Conservation (phyloP, 495 filamentous ascomycete genomes). For the Daldinia bambusicola region DNA sequence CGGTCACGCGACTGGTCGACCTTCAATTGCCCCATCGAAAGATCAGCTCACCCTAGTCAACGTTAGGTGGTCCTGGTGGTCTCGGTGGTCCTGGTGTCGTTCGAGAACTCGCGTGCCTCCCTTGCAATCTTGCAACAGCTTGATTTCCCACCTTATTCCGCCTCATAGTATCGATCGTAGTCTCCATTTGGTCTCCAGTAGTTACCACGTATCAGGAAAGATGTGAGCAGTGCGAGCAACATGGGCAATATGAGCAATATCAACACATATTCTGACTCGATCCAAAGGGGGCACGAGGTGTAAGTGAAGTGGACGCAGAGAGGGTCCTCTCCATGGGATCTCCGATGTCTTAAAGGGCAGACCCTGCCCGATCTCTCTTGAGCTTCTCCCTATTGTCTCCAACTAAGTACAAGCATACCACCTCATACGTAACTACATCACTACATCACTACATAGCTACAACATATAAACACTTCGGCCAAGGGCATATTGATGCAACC, state of each 20-base stretch:
- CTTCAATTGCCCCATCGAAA: constrained; percentile 38
- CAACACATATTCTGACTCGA: constrained; percentile 39
- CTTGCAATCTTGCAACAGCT: constrained; percentile 23
- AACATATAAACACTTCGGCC: constrained; percentile 21
- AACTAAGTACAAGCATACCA: constrained; percentile 16
- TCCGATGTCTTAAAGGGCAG: constrained; percentile 37
- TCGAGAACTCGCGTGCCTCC: constrained; percentile 45
- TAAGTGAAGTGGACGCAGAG: not conserved
- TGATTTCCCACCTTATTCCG: constrained; percentile 6
- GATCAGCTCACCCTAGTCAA: constrained; percentile 41
- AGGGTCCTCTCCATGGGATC: not conserved
- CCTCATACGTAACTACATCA: constrained; percentile 1
- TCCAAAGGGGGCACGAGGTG: not conserved
- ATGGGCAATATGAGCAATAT: constrained; percentile 20
- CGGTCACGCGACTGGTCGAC: constrained; percentile 42
- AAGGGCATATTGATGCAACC: constrained; percentile 42
- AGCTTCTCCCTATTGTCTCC: constrained; percentile 34
- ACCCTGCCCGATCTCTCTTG: constrained; percentile 29
- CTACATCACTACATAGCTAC: constrained; percentile 3
- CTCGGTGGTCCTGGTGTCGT: constrained; percentile 28
- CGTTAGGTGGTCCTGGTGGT: not conserved
- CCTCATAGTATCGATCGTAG: not conserved
- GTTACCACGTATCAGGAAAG: constrained; percentile 12
- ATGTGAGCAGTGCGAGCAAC: no score
- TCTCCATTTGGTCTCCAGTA: not conserved